Percentiles rank a stretch among this genome's conserved stretches.
phyloP scores from a whole-genome alignment of 192 early-diverging fungal genomes.

The Chytriomyces sp. region DNA sequence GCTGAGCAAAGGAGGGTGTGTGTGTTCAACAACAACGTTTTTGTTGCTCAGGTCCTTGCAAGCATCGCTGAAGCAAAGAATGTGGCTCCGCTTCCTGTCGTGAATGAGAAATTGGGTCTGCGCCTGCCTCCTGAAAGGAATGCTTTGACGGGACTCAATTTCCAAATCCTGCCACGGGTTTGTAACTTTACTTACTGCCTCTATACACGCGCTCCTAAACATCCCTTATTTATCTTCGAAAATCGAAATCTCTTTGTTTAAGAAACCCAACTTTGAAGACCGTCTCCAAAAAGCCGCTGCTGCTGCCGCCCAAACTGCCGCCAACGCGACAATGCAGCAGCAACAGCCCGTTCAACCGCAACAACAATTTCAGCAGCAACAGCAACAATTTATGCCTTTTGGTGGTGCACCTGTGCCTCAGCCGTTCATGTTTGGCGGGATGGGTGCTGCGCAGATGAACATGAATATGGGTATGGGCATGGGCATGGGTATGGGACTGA shows the following conservation, averaged over 20 bases:
- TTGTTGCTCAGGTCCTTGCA: conserved; percentile 39
- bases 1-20: too few species aligned
- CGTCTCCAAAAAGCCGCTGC: too few species aligned
- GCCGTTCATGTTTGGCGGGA: conserved; percentile 28
- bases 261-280: conserved; percentile 22
- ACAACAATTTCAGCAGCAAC: conserved; percentile 17
- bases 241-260: too few species aligned
- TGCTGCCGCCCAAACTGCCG: too few species aligned
- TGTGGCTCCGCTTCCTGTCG: conserved; percentile 54
- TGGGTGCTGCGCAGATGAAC: neutral
- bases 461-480: conserved; percentile 8
- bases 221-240: too few species aligned
- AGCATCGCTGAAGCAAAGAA: conserved; percentile 56
- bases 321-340: neutral
- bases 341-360: neutral
- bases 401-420: conserved; percentile 2
- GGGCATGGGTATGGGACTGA: conserved; percentile 37
- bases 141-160: conserved; percentile 53
- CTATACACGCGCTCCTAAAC: neutral
- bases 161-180: conserved; percentile 56
- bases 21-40: neutral
- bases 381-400: conserved; percentile 1
- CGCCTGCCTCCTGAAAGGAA: conserved; percentile 64
- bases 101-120: conserved; percentile 59
- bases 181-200: too few species aligned